Conservation (phyloP, 768 basidiomycete genomes). For the Amanita pallidorosea region DNA sequence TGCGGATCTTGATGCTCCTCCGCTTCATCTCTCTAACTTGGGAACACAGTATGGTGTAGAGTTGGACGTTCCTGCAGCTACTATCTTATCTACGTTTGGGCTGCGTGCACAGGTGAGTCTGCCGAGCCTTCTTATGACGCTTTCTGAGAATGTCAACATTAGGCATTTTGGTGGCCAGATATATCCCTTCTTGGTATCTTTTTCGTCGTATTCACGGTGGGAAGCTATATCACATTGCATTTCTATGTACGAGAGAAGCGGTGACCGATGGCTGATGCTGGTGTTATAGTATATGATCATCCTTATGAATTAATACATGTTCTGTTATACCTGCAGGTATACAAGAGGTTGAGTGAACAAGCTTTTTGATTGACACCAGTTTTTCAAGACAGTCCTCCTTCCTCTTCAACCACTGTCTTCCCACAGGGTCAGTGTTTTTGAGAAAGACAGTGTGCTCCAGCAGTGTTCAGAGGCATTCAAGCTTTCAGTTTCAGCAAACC, state of each 20-base stretch:
- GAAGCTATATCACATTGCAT: constrained; percentile 74
- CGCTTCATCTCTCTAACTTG: neutral
- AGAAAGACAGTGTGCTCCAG: too few species aligned
- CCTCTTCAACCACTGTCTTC: too few species aligned
- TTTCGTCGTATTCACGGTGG: constrained; percentile 68
- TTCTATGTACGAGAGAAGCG: constrained; percentile 81
- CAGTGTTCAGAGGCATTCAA: too few species aligned
- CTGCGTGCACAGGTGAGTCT: constrained; percentile 65
- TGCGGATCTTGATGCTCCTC: constrained; percentile 21
- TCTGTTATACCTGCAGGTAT: neutral
- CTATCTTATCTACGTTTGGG: constrained; percentile 91
- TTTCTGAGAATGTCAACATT: neutral
- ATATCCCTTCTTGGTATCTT: constrained; percentile 77
- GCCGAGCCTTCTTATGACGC: neutral
- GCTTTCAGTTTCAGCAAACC: too few species aligned
- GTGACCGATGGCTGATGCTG: constrained; percentile 13
- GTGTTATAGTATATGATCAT: neutral
- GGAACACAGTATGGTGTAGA: constrained; percentile 81
- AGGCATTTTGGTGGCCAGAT: constrained; percentile 99
- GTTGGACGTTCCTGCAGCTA: constrained; percentile 90
- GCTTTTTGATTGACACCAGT: too few species aligned
- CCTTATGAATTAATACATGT: neutral
- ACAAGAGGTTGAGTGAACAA: too few species aligned
- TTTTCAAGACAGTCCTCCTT: too few species aligned
- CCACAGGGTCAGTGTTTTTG: too few species aligned